A percentile compares a stretch with the other conserved stretches of the same genome.
These are phyloP conservation scores for Thelonectria olida DNA, from an alignment of 2,329 filamentous ascomycete genomes.

Conservation along the genomic window DNA sequence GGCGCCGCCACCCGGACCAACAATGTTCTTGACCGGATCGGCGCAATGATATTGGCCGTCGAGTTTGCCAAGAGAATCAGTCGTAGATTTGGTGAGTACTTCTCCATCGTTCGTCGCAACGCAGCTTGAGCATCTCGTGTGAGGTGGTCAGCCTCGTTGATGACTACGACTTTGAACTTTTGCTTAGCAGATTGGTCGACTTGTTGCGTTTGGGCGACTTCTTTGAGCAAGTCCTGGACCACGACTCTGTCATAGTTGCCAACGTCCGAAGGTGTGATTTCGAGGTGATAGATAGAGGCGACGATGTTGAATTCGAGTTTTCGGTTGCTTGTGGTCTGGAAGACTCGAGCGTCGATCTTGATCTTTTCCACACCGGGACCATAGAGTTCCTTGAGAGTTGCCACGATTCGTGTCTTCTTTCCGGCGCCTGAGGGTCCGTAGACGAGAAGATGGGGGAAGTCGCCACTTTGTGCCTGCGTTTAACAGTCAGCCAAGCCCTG, in stretches of 20 bases:
- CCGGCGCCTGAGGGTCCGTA: constrained; percentile 97
- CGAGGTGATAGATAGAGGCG: constrained; percentile 94
- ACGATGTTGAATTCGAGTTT: constrained; percentile 99
- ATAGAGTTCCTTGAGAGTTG: constrained; percentile 93
- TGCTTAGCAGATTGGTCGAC: constrained; percentile 93
- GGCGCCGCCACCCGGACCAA: constrained; percentile 92
- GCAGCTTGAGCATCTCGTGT: constrained; percentile 95
- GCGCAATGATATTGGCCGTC: constrained; percentile 98
- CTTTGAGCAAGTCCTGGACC: constrained; percentile 93
- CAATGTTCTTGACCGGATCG: constrained; percentile 90
- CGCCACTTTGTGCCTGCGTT: constrained; percentile 89
- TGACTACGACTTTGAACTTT: constrained; percentile 97
- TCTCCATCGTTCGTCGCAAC: constrained; percentile 96
- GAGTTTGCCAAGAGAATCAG: constrained; percentile 94
- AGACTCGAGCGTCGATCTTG: constrained; percentile 97
- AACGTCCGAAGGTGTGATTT: constrained; percentile 97
- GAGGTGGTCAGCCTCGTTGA: constrained; percentile 97
- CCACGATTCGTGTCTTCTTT: constrained; percentile 97
- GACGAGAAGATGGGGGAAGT: constrained; percentile 96
- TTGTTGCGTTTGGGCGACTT: constrained; percentile 98
- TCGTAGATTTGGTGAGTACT: constrained; percentile 94
- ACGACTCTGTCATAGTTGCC: constrained; percentile 97
- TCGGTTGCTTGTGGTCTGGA: constrained; percentile 93
- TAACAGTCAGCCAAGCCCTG: constrained; percentile 10
- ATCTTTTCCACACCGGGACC: constrained; percentile 99